Evolutionary conservation across 1,284 basidiomycete genomes (phyloP).

Genomic region (Cutaneotrichosporon sp.): DNA sequence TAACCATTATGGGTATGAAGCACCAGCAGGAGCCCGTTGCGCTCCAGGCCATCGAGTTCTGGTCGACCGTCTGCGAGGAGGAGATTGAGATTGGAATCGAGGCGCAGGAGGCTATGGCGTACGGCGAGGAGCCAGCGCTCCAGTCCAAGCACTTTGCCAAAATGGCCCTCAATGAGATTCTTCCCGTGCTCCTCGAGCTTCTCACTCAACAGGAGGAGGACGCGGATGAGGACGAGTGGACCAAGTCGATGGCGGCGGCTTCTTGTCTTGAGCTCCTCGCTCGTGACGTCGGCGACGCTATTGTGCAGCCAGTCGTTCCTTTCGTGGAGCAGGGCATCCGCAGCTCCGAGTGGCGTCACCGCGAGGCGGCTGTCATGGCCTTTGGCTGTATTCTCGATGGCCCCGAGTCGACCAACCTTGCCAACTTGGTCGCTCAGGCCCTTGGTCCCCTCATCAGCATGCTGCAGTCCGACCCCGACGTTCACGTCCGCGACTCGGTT

Average conservation of each 20-base stretch:
- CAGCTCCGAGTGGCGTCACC: constrained; percentile 77
- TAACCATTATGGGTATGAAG: constrained; percentile 99
- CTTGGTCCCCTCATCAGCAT: constrained; percentile 90
- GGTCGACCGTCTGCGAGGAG: constrained; percentile 98
- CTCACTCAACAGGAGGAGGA: constrained; percentile 94
- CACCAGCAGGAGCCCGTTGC: constrained; percentile 86
- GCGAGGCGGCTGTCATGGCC: constrained; percentile 96
- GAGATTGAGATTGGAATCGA: constrained; percentile 92
- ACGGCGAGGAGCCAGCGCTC: constrained; percentile 81
- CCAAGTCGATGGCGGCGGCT: constrained; percentile 94
- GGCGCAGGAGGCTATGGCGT: constrained; percentile 87
- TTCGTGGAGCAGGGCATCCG: constrained; percentile 98
- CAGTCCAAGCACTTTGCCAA: constrained; percentile 90
- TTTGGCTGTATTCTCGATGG: constrained; percentile 98
- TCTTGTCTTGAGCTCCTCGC: constrained; percentile 87
- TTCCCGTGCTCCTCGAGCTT: constrained; percentile 83
- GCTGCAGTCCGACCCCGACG: constrained; percentile 74
- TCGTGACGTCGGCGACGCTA: constrained; percentile 81
- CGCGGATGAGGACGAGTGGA: constrained; percentile 98
- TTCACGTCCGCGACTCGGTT: constrained; percentile 91
- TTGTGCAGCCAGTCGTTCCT: constrained; percentile 89
- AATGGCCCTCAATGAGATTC: constrained; percentile 87
- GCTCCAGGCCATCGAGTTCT: constrained; percentile 97
- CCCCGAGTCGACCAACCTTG: constrained; percentile 70
- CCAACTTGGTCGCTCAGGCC: constrained; percentile 89